Percentiles rank a stretch among this genome's conserved stretches.
Conservation (phyloP, 2,329 filamentous ascomycete species). For the Amylocarpus encephaloides region DNA sequence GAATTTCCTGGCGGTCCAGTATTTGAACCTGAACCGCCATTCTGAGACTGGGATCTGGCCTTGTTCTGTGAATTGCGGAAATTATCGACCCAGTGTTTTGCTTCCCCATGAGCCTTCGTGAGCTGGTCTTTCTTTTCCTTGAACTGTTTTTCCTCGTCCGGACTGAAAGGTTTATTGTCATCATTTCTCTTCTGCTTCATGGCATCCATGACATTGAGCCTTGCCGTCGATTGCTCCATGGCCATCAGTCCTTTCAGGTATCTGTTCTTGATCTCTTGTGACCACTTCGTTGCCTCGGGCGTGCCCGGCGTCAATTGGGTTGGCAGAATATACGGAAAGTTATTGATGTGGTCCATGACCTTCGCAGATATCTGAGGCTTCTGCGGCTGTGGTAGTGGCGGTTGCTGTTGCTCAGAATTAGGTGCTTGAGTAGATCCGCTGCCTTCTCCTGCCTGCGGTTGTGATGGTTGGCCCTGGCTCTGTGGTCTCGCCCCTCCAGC, state of each 20-base stretch:
- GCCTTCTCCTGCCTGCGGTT: slow-evolving; percentile 13
- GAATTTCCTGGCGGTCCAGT: slow-evolving; percentile 21
- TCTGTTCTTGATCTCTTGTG: slow-evolving; percentile 40
- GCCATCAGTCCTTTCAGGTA: slow-evolving; percentile 44
- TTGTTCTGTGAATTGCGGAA: slow-evolving; percentile 36
- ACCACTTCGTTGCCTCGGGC: slow-evolving; percentile 42
- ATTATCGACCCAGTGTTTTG: slow-evolving; percentile 41
- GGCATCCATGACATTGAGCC: slow-evolving; percentile 39
- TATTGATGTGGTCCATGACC: slow-evolving; percentile 41
- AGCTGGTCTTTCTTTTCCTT: slow-evolving; percentile 40
- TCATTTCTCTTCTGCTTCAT: slow-evolving; percentile 38
- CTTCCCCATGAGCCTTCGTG: slow-evolving; percentile 41
- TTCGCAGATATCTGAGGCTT: slow-evolving; percentile 23
- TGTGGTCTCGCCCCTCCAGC: slow-evolving; percentile 14
- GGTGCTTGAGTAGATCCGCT: slow-evolving; percentile 1
- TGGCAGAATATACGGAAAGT: slow-evolving; percentile 43
- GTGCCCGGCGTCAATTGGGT: slow-evolving; percentile 36
- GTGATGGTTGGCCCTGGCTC: slow-evolving; percentile 11
- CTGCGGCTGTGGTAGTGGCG: slow-evolving; percentile 11
- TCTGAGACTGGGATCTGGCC: slow-evolving; percentile 17
- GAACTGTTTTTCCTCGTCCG: slow-evolving; percentile 42
- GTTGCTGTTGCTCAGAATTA: slow-evolving; percentile 5
- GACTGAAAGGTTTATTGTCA: slow-evolving; percentile 38
- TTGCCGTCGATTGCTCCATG: slow-evolving; percentile 42
- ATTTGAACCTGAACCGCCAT: slow-evolving; percentile 27